These are phyloP conservation scores for Nothomitra cinnamomea DNA, from an alignment of 2,329 filamentous ascomycete species.

Conservation along the genomic window DNA sequence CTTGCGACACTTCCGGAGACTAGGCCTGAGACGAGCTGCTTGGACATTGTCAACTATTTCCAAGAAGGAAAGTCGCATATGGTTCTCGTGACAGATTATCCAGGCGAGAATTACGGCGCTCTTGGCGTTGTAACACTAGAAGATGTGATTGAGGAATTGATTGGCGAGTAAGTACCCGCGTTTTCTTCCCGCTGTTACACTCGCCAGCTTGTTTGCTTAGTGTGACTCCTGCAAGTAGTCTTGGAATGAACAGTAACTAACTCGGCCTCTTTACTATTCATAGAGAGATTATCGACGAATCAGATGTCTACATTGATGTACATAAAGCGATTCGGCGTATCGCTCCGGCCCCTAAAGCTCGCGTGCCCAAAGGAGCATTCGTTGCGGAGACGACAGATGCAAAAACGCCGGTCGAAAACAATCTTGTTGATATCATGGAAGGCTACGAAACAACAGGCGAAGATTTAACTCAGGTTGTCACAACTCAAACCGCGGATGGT, in stretches of 20 bases:
- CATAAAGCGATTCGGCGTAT: conserved; percentile 93
- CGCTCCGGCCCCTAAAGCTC: conserved; percentile 64
- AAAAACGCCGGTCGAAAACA: conserved; percentile 17
- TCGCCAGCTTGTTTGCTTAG: neutral
- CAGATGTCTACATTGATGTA: conserved; percentile 93
- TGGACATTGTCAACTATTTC: conserved; percentile 99
- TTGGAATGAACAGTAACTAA: conserved; percentile 12
- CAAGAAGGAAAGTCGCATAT: conserved; percentile 98
- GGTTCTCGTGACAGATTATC: conserved; percentile 82
- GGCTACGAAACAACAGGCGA: conserved; percentile 19
- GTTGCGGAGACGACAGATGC: conserved; percentile 9
- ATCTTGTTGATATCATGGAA: conserved; percentile 30
- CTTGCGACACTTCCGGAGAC: conserved; percentile 91
- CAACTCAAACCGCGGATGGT: conserved; percentile 13
- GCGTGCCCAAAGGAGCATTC: conserved; percentile 32
- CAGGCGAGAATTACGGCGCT: conserved; percentile 80
- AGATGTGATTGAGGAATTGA: conserved; percentile 95
- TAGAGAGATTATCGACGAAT: conserved; percentile 96
- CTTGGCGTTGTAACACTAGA: conserved; percentile 90
- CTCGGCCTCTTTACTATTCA: conserved; percentile 1
- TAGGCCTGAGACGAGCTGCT: conserved; percentile 81
- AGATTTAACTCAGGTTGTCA: conserved; percentile 11
- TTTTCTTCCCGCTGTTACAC: neutral
- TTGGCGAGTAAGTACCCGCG: conserved; percentile 67
- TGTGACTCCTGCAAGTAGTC: neutral